Base-by-base conservation (phyloP, 2,329 filamentous ascomycete genomes). In the Colletotrichum sp. region DNA sequence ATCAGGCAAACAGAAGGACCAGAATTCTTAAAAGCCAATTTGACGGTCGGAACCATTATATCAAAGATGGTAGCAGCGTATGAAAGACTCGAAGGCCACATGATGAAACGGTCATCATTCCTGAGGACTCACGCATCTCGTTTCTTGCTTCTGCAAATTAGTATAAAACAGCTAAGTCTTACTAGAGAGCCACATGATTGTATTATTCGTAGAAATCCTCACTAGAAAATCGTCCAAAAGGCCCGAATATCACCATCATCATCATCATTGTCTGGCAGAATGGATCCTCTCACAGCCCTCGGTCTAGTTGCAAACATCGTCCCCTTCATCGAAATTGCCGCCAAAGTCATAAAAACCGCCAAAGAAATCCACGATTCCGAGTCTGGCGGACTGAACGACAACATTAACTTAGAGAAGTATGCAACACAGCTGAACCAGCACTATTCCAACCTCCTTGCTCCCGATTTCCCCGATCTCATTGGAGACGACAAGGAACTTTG, bases 141-240 rank as follows among this genome's bases (percentile, higher is more conserved):
- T 48, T 48, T 0, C 38, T 48, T n/a, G 38, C 18, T 48, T 48
- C 18, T 48, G 18, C 0, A 48, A 48, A 18, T 21, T 10, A 18
- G 6, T 21, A 48, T 48, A 48, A n/a, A 48, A 18, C 38, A 43
- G 0, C 38, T n/a, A 18, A 43, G 38, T 43, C 36, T 38, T 1
- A 18, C 38, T n/a, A 43, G 8, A 43, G 16, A 43, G 16, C 18
- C 2, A 43, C 38, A 43, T 43, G 18, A 43, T 9, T n/a, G 8
- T 43, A 8, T 38, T 38, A 6, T 43, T 43, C 18, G 38, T 48
- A 48, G 3, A 48, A 12, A 13, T n/a, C 9, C 18, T n/a, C 0
- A 48, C 18, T 5, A 48, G 18, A 8, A 48, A 0, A 10, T n/a
- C 9, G 18, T n/a, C 0, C 0, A 0, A 7, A 3, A 13, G 38